Percentiles rank a stretch among this genome's conserved stretches.
Evolutionary conservation across 768 basidiomycete species (phyloP).

Genomic region (Lentinula boryana): DNA sequence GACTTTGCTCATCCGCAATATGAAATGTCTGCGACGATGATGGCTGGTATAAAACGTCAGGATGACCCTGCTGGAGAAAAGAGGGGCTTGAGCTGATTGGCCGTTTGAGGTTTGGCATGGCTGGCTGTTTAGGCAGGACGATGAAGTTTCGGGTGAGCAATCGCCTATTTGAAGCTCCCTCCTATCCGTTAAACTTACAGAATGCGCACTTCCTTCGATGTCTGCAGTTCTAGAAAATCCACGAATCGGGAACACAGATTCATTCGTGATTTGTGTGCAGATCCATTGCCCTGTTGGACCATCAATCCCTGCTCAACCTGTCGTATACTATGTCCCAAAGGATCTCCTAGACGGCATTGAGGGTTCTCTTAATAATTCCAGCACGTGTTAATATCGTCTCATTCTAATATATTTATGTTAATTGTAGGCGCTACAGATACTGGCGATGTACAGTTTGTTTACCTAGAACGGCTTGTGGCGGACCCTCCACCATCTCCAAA

Average conservation of each 20-base stretch:
- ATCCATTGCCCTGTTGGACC: slow-evolving; percentile 54
- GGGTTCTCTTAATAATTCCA: slow-evolving; percentile 65
- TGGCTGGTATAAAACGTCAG: slow-evolving; percentile 66
- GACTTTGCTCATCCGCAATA: slow-evolving; percentile 57
- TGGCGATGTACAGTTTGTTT: slow-evolving; percentile 73
- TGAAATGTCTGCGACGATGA: slow-evolving; percentile 59
- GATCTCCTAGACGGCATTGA: slow-evolving; percentile 66
- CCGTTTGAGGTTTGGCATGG: slow-evolving; percentile 72
- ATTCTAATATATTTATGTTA: no score
- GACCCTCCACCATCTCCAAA: slow-evolving; percentile 18
- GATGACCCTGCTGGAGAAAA: slow-evolving; percentile 53
- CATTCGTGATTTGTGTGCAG: slow-evolving; percentile 68
- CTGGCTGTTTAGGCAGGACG: slow-evolving; percentile 64
- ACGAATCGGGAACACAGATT: slow-evolving; percentile 55
- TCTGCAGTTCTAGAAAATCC: slow-evolving; percentile 55
- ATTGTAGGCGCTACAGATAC: slow-evolving; percentile 39
- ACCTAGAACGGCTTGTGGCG: slow-evolving; percentile 45
- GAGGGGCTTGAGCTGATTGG: slow-evolving; percentile 64
- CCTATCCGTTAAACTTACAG: slow-evolving; percentile 21
- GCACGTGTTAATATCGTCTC: slow-evolving; percentile 29
- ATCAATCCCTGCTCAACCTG: slow-evolving; percentile 55
- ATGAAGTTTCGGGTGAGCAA: slow-evolving; percentile 66
- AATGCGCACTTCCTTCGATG: slow-evolving; percentile 58
- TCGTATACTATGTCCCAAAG: slow-evolving; percentile 56
- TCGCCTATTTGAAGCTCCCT: not conserved